These are phyloP conservation scores for Aspergillus viridinutans DNA, from an alignment of 2,329 filamentous ascomycete genomes.

Conservation along the genomic window DNA sequence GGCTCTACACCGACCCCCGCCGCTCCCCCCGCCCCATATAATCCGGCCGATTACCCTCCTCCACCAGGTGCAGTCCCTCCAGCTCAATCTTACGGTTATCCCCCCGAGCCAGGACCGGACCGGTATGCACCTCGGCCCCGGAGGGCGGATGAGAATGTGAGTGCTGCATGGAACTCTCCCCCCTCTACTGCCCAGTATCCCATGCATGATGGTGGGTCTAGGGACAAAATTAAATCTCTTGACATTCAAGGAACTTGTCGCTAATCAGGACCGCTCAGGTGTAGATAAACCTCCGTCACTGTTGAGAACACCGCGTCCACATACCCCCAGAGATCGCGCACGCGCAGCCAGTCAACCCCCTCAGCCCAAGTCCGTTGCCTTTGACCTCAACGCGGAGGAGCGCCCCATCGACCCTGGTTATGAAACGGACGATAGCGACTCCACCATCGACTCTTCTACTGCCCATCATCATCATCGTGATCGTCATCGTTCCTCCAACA, in stretches of 20 bases:
- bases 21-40: slow-evolving; percentile 27
- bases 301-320: slow-evolving; percentile 5
- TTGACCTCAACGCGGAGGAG: slow-evolving; percentile 21
- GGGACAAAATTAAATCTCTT: slow-evolving; percentile 6
- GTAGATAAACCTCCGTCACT: slow-evolving; percentile 12
- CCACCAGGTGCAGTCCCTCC: slow-evolving; percentile 37
- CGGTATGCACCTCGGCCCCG: slow-evolving; percentile 37
- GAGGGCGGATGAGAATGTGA: slow-evolving; percentile 50
- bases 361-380: slow-evolving; percentile 32
- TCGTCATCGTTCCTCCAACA: slow-evolving; percentile 8
- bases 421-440: slow-evolving; percentile 42
- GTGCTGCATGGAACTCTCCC: slow-evolving; percentile 36
- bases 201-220: slow-evolving; percentile 42
- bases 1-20: slow-evolving; percentile 23
- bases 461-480: slow-evolving; percentile 19
- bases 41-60: slow-evolving; percentile 40
- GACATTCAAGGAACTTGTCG: not conserved
- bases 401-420: slow-evolving; percentile 30
- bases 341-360: slow-evolving; percentile 22
- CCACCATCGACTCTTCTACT: slow-evolving; percentile 25
- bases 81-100: slow-evolving; percentile 37
- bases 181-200: slow-evolving; percentile 34
- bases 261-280: slow-evolving; percentile 16
- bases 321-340: slow-evolving; percentile 6
- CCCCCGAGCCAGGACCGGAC: slow-evolving; percentile 31